Evolutionary conservation across 1,284 basidiomycete genomes (phyloP), one percentile per base, ranked within the genome.

Genomic region (Apiotrichum gamsii): DNA sequence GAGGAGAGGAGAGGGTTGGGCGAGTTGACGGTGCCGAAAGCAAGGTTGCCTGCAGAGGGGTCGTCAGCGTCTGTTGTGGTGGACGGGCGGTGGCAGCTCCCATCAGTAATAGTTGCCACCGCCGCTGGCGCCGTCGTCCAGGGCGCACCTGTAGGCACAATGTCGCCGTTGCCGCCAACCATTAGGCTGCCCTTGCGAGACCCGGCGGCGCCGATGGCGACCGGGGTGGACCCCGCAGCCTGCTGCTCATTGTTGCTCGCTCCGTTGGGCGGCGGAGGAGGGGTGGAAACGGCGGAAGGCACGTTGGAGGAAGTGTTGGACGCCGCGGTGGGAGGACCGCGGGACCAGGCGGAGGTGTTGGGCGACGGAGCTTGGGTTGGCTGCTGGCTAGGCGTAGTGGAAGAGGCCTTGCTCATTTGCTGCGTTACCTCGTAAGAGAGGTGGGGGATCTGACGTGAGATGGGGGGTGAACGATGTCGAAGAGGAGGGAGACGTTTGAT

Each of bases 1-100:
- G 72, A 72, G 3, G 72, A 73, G 24, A 74, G 57, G 28, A 65
- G 47, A 1, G 70, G 57, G 47, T 65, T 67, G 20, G 72, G 69
- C 21, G 68, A 79, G 62, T 87, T 84, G 49, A 90, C 86, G 36
- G 88, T 89, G 60, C 88, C 88, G 74, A 90, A 90, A 28, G 64
- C 55, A 79, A 86, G 51, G 48, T 56, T 61, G 37, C 65, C 67
- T 67, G 47, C 4, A 24, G n/a, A 23, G 19, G 38, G 36, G 39
- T 38, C 16, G 45, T 38, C 28, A 36, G 30, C 18, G 14, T 24
- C 11, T 30, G 16, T 24, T n/a, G 16, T 3, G 14, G 8, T 28
- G 25, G 25, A 32, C 16, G 6, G 31, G 31, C 16, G 6, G 15
- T 32, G 13, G 15, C 14, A 32, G n/a, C n/a, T n/a, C n/a, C n/a